Conservation (phyloP, 805 yeast genomes). For the Ogataea neopini region DNA sequence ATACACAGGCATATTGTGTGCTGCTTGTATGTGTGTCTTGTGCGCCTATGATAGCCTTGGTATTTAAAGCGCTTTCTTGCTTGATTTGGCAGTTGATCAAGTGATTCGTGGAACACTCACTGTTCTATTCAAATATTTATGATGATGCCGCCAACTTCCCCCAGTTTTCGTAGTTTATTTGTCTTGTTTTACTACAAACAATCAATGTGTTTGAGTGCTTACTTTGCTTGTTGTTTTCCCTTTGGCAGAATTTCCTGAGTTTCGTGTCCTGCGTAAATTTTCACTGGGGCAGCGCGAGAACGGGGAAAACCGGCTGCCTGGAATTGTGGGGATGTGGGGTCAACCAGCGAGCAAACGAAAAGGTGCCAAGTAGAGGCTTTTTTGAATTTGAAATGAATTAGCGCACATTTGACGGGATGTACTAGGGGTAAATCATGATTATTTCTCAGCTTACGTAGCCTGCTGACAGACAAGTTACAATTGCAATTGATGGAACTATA, state of each 20-base stretch:
- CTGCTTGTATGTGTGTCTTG: neutral
- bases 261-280: constrained; percentile 2
- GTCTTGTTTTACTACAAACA: neutral
- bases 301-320: constrained; percentile 1
- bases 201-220: neutral
- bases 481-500: too few species aligned
- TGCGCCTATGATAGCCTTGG: neutral
- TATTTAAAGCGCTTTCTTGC: neutral
- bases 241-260: constrained; percentile 1
- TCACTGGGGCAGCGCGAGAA: constrained; percentile 1
- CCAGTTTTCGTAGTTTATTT: neutral
- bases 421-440: too few species aligned
- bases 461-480: too few species aligned
- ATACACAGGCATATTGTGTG: constrained; percentile 51
- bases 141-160: neutral
- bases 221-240: constrained; percentile 4
- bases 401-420: too few species aligned
- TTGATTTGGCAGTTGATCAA: neutral
- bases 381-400: too few species aligned
- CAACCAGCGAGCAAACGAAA: neutral
- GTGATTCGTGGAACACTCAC: neutral
- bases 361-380: too few species aligned
- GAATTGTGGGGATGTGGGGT: neutral
- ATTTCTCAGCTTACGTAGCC: too few species aligned
- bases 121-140: neutral